Evolutionary conservation across 176 grass and related monocot genomes (phyloP).

Genomic region (Dendrocalamus sinicus): DNA sequence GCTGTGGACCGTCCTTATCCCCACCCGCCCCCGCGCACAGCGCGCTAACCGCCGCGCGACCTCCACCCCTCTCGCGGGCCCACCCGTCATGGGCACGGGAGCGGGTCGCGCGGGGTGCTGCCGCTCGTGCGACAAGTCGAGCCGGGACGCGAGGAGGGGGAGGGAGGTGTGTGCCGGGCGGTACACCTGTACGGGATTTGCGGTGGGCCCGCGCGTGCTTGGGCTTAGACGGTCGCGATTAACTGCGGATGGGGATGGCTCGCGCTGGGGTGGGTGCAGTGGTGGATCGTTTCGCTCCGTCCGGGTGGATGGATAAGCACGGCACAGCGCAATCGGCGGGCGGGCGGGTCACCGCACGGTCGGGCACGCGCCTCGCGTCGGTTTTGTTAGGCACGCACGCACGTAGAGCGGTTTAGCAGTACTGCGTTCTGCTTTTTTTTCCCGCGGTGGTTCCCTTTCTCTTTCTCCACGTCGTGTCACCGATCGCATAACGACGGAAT

Average conservation of each 20-base stretch:
- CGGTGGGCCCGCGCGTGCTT: background rate
- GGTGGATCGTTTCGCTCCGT: background rate
- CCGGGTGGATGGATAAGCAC: constrained; percentile 31
- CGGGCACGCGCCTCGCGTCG: background rate
- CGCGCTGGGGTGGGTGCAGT: too few relatives aligned
- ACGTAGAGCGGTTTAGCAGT: background rate
- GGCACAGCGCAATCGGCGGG: background rate
- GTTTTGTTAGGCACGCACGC: background rate
- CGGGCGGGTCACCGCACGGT: too few relatives aligned
- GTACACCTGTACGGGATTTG: constrained; percentile 45
- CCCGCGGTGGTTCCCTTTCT: background rate
- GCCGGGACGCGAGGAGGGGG: background rate
- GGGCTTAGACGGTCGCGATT: constrained; percentile 23
- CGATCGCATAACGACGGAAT: background rate
- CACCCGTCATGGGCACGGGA: constrained; percentile 22
- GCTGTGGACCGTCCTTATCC: background rate
- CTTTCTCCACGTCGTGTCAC: background rate
- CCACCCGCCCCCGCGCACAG: background rate
- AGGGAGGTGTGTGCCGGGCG: background rate
- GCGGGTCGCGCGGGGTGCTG: background rate
- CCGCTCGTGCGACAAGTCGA: background rate
- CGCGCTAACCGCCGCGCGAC: background rate
- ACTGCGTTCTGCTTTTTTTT: background rate
- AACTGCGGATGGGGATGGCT: background rate
- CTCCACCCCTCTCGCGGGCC: background rate